Percentiles rank a stretch among this genome's conserved stretches.
Evolutionary conservation across 1,284 basidiomycete genomes (phyloP).

Genomic region (Moesziomyces aphidis): DNA sequence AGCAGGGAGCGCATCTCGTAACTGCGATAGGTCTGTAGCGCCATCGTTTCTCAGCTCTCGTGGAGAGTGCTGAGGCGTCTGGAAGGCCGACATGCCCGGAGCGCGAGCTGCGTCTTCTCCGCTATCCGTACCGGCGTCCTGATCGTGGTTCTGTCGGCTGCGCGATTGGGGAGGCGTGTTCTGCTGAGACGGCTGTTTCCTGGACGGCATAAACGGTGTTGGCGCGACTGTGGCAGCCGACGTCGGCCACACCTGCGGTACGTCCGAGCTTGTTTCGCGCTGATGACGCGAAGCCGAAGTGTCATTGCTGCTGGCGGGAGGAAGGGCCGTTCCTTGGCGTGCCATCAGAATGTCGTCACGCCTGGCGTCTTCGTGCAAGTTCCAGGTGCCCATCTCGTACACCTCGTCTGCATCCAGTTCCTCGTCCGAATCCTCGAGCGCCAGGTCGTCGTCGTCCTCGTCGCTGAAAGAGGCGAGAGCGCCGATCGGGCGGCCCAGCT

Average conservation of each 20-base stretch:
- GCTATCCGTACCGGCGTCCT: slow-evolving; percentile 36
- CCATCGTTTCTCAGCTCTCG: slow-evolving; percentile 17
- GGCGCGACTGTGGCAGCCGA: slow-evolving; percentile 1
- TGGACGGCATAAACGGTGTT: slow-evolving; percentile 1
- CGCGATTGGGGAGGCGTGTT: slow-evolving; percentile 35
- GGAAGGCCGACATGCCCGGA: slow-evolving; percentile 40
- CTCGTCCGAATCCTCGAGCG: slow-evolving; percentile 43
- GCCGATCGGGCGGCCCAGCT: slow-evolving; percentile 13
- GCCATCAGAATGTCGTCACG: slow-evolving; percentile 10
- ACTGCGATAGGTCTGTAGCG: slow-evolving; percentile 1
- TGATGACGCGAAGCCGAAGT: slow-evolving; percentile 9
- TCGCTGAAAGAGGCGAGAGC: slow-evolving; percentile 16
- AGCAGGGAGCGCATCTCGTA: background rate
- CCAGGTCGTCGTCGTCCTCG: slow-evolving; percentile 43
- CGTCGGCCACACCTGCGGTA: slow-evolving; percentile 8
- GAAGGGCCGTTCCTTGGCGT: background rate
- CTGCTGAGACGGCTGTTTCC: slow-evolving; percentile 14
- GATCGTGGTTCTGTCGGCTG: slow-evolving; percentile 27
- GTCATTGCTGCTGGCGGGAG: slow-evolving; percentile 3
- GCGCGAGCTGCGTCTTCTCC: slow-evolving; percentile 27
- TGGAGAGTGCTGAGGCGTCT: slow-evolving; percentile 42
- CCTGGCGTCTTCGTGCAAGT: slow-evolving; percentile 18
- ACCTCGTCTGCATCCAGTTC: slow-evolving; percentile 41
- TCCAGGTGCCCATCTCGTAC: slow-evolving; percentile 30
- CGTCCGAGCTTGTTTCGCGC: slow-evolving; percentile 36